Evolutionary conservation across 1,139 yeast species (phyloP).

Genomic region (Geotrichum bryndzae): DNA sequence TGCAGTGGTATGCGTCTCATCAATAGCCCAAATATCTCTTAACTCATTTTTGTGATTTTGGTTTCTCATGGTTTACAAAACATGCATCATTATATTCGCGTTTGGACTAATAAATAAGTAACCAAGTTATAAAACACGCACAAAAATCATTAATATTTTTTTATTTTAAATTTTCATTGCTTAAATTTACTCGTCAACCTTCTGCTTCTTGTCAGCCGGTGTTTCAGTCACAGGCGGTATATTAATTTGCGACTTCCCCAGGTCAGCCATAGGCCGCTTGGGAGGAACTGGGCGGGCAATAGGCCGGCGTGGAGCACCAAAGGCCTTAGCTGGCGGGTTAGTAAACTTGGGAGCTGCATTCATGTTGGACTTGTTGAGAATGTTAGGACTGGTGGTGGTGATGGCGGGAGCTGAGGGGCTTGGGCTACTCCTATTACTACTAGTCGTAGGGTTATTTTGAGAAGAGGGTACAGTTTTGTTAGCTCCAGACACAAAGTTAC

Average conservation of each 20-base stretch:
- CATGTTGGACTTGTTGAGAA: neutral
- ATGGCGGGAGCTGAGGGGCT: neutral
- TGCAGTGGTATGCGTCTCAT: neutral
- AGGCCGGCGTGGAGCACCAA: neutral
- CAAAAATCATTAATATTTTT: neutral
- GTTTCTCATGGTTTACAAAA: neutral
- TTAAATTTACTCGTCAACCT: neutral
- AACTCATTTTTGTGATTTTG: neutral
- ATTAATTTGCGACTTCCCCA: conserved; percentile 4
- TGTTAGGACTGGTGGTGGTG: neutral
- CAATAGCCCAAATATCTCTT: neutral
- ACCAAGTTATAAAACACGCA: neutral
- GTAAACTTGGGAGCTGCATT: neutral
- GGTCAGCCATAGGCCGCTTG: conserved; percentile 8
- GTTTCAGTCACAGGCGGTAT: neutral
- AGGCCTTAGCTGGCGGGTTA: neutral
- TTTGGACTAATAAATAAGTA: neutral
- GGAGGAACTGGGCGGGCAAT: neutral
- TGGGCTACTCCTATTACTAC: neutral
- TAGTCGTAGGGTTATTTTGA: neutral
- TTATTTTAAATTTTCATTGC: neutral
- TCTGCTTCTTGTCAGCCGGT: conserved; percentile 5
- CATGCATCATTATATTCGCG: neutral
- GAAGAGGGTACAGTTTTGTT: neutral
- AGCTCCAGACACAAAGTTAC: neutral